A percentile compares a stretch with the other conserved stretches of the same genome.
These are phyloP conservation scores for Neurospora pannonica DNA, from an alignment of 495 filamentous ascomycete genomes.

Conservation along the genomic window DNA sequence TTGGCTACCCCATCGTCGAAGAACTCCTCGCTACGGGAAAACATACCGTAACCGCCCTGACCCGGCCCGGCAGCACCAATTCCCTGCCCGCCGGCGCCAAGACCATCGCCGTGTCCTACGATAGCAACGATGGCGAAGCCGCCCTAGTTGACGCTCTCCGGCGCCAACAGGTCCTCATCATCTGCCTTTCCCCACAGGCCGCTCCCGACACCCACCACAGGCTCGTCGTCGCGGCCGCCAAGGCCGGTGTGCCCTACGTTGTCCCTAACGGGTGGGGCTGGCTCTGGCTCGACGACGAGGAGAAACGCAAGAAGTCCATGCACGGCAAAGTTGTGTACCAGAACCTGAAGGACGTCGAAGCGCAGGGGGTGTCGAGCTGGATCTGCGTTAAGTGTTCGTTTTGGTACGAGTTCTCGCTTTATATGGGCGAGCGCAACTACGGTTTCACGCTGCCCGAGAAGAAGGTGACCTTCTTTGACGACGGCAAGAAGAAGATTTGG, in stretches of 20 bases:
- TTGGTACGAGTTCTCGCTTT: conserved; percentile 40
- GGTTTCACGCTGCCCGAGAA: conserved; percentile 24
- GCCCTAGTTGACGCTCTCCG: conserved; percentile 32
- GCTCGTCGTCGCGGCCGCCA: conserved; percentile 50
- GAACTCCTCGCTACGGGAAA: conserved; percentile 41
- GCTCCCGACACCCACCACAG: conserved; percentile 27
- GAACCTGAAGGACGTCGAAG: conserved; percentile 26
- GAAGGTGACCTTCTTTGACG: conserved; percentile 26
- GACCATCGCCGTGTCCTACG: conserved; percentile 26
- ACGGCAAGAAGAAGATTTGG: conserved; percentile 23
- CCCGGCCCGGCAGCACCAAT: conserved; percentile 34
- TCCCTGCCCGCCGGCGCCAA: conserved; percentile 30
- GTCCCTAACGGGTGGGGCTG: conserved; percentile 50
- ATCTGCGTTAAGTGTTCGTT: conserved; percentile 35
- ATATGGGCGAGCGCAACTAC: conserved; percentile 16
- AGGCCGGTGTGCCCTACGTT: conserved; percentile 51
- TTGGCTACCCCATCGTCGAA: conserved; percentile 44
- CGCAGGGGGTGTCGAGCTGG: conserved; percentile 17
- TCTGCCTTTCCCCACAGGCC: conserved; percentile 36
- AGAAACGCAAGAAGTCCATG: conserved; percentile 21
- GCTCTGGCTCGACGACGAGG: not conserved
- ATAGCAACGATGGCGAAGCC: conserved; percentile 8
- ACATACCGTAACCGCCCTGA: conserved; percentile 46
- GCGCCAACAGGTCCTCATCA: conserved; percentile 51
- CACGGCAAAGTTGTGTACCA: not conserved